A percentile compares a stretch with the other conserved stretches of the same genome.
Evolutionary conservation across 345 rosid genomes (phyloP).

Genomic region (Eucalyptus erythrocorys): DNA sequence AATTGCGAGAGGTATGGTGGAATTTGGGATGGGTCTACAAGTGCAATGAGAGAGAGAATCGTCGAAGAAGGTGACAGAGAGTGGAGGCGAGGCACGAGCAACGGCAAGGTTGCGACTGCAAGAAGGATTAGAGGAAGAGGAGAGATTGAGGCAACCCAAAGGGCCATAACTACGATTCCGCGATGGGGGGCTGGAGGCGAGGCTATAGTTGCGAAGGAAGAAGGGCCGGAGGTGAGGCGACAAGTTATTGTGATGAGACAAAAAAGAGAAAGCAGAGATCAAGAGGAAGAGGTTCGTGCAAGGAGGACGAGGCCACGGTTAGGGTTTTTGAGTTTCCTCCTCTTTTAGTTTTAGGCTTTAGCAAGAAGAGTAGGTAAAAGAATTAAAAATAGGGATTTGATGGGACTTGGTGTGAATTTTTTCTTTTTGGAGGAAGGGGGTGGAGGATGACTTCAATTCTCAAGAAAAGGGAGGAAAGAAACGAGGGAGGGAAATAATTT

Average conservation of each 20-base stretch:
- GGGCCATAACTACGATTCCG: rapidly evolving
- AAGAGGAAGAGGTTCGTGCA: rapidly evolving
- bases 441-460: too few relatives aligned
- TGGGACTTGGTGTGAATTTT: rapidly evolving
- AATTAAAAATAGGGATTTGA: too few relatives aligned
- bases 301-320: rapidly evolving
- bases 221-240: rapidly evolving
- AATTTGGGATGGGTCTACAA: too few relatives aligned
- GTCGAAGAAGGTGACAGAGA: rapidly evolving
- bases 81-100: rapidly evolving
- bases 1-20: too few relatives aligned
- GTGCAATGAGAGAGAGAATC: rapidly evolving
- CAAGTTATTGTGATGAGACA: rapidly evolving
- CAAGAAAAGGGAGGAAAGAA: too few relatives aligned
- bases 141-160: rapidly evolving
- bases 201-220: rapidly evolving
- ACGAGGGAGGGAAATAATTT: rapidly evolving
- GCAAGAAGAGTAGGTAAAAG: too few relatives aligned
- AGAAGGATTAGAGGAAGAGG: rapidly evolving
- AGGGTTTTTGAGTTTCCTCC: too few relatives aligned
- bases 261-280: rapidly evolving
- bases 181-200: rapidly evolving
- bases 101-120: rapidly evolving
- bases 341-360: too few relatives aligned
- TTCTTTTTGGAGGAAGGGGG: too few relatives aligned